Conservation (phyloP, 192 early-diverging fungal species). For the Rhizophagus clarus region DNA sequence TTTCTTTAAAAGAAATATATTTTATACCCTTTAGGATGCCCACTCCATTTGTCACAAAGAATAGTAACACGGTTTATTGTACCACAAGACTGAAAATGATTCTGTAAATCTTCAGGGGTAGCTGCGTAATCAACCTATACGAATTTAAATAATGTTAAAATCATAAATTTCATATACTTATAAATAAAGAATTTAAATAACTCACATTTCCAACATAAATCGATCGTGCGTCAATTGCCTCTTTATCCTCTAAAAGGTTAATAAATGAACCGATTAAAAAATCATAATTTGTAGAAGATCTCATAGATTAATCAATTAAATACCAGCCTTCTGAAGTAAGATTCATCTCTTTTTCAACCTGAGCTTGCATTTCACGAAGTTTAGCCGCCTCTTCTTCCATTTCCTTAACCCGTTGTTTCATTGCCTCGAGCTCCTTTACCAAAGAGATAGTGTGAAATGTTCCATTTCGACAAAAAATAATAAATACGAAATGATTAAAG, state of each 20-base stretch:
- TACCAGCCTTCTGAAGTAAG: constrained; percentile 52
- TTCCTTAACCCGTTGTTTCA: constrained; percentile 75
- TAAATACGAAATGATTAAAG: neutral
- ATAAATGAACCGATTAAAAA: neutral
- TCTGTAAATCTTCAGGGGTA: constrained; percentile 94
- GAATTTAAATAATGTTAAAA: neutral
- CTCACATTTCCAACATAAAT: constrained; percentile 92
- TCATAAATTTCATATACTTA: neutral
- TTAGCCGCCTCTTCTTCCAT: constrained; percentile 87
- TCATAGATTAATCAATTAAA: neutral
- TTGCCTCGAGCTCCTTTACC: constrained; percentile 59
- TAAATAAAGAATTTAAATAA: too few species aligned
- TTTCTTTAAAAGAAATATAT: too few species aligned
- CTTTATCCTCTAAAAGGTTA: constrained; percentile 50
- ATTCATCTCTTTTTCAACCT: constrained; percentile 75
- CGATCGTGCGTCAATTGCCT: constrained; percentile 82
- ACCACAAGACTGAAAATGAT: constrained; percentile 93
- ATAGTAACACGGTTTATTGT: constrained; percentile 97
- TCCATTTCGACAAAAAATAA: neutral
- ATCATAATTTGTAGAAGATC: neutral
- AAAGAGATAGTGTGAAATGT: neutral
- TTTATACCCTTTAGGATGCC: constrained; percentile 77
- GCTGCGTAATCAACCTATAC: constrained; percentile 84
- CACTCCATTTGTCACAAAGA: constrained; percentile 91
- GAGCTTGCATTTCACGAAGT: constrained; percentile 73